Conservation (phyloP, 257 asterid species). For the Thymus mandschuricus region DNA sequence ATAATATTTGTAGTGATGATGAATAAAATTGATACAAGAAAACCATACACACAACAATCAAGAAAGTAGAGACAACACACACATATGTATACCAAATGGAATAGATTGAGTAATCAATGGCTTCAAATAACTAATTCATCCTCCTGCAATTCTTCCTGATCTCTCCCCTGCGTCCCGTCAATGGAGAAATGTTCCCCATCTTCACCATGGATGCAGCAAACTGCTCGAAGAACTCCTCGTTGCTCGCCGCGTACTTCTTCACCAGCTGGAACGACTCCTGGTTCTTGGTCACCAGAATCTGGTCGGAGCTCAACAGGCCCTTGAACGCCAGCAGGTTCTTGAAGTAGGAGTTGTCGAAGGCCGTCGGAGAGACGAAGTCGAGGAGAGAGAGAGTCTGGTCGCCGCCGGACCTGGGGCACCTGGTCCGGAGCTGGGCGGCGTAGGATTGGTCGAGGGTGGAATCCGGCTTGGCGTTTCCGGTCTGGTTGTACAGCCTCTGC, state of each 20-base stretch:
- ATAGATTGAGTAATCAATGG: too few relatives aligned
- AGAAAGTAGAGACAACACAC: too few relatives aligned
- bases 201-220: conserved; percentile 81
- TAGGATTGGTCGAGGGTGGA: conserved; percentile 55
- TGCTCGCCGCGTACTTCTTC: conserved; percentile 65
- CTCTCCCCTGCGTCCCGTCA: conserved; percentile 78
- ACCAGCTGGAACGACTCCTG: conserved; percentile 60
- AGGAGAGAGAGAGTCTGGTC: conserved; percentile 73
- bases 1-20: too few relatives aligned
- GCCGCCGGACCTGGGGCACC: conserved; percentile 83
- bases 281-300: conserved; percentile 72
- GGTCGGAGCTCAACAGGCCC: conserved; percentile 80
- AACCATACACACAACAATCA: too few relatives aligned
- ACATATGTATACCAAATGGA: too few relatives aligned
- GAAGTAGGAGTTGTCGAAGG: conserved; percentile 80
- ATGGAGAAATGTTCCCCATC: conserved; percentile 86
- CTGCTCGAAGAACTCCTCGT: conserved; percentile 69
- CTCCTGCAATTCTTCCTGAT: conserved; percentile 75
- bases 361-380: conserved; percentile 64
- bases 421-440: conserved; percentile 60
- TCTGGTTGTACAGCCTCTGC: conserved; percentile 84
- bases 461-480: conserved; percentile 68
- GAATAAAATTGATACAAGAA: too few relatives aligned
- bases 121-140: conserved; percentile 45
- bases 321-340: conserved; percentile 65